Percentiles rank a stretch among this genome's conserved stretches.
phyloP scores from a whole-genome alignment of 768 basidiomycete species.

The Rhodotorula graminis region DNA sequence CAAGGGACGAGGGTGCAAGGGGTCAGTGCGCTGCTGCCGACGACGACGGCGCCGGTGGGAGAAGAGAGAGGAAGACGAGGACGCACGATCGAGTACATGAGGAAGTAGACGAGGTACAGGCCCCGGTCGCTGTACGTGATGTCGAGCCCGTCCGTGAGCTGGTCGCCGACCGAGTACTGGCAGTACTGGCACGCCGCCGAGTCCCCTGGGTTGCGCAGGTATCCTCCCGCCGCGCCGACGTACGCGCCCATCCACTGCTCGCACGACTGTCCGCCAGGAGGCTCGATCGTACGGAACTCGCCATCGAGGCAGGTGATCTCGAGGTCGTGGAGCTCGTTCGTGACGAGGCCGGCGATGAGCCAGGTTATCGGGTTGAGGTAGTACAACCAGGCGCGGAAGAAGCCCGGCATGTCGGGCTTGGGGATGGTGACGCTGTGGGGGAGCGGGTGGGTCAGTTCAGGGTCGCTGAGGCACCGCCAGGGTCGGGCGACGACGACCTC shows the following conservation, averaged over 20 bases:
- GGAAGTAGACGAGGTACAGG: slow-evolving; percentile 53
- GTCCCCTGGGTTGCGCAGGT: slow-evolving; percentile 64
- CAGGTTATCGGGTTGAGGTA: slow-evolving; percentile 63
- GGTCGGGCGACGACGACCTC: no score
- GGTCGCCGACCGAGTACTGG: slow-evolving; percentile 55
- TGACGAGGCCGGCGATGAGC: slow-evolving; percentile 64
- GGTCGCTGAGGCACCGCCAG: no score
- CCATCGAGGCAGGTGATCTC: slow-evolving; percentile 57
- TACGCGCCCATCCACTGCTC: slow-evolving; percentile 65
- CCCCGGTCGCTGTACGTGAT: slow-evolving; percentile 53
- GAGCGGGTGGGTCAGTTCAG: no score
- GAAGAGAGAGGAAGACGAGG: background rate
- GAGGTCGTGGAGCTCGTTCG: slow-evolving; percentile 71
- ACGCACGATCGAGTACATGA: background rate
- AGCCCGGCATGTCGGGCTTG: slow-evolving; percentile 58
- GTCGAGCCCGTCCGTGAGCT: slow-evolving; percentile 66
- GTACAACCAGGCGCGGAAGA: slow-evolving; percentile 78
- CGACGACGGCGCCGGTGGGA: background rate
- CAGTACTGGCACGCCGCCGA: slow-evolving; percentile 58
- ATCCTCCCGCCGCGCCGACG: slow-evolving; percentile 61
- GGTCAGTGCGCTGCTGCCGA: background rate
- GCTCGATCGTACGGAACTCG: slow-evolving; percentile 68
- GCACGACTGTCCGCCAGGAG: slow-evolving; percentile 72
- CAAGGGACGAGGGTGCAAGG: background rate
- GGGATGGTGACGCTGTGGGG: slow-evolving; percentile 59